phyloP scores from a whole-genome alignment of 2,329 filamentous ascomycete species.

The Diaporthe sp. region DNA sequence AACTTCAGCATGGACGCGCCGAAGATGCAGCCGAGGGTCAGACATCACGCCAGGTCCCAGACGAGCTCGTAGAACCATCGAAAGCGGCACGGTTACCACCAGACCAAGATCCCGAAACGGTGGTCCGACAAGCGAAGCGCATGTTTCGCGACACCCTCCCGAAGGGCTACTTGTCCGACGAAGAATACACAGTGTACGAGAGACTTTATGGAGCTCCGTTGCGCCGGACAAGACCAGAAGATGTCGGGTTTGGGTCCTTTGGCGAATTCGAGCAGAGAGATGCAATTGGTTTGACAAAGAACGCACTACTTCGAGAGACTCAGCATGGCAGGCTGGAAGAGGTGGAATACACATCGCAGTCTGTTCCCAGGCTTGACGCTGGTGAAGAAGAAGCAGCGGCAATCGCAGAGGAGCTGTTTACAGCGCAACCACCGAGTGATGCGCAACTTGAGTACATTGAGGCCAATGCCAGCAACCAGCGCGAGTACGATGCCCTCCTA shows the following conservation, averaged over 20 bases:
- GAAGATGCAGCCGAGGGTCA: not conserved
- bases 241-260: conserved; percentile 57
- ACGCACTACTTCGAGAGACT: conserved; percentile 64
- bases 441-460: conserved; percentile 55
- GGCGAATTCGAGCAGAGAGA: conserved; percentile 38
- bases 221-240: conserved; percentile 68
- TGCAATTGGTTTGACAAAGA: conserved; percentile 46
- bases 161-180: conserved; percentile 72
- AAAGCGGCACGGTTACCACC: not conserved
- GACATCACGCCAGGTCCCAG: not conserved
- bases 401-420: conserved; percentile 29
- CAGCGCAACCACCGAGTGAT: conserved; percentile 43
- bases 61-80: not conserved
- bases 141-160: conserved; percentile 83
- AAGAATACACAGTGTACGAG: conserved; percentile 81
- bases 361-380: conserved; percentile 56
- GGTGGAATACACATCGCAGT: conserved; percentile 58
- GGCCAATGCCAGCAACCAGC: conserved; percentile 62
- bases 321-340: conserved; percentile 71
- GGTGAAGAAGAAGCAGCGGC: conserved; percentile 44
- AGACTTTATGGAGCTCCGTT: conserved; percentile 83
- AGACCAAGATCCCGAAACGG: conserved; percentile 61
- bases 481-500: conserved; percentile 65
- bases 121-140: conserved; percentile 78
- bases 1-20: conserved; percentile 1